Evolutionary conservation across 2,329 filamentous ascomycete genomes (phyloP).

Genomic region (Beauveria sp.): DNA sequence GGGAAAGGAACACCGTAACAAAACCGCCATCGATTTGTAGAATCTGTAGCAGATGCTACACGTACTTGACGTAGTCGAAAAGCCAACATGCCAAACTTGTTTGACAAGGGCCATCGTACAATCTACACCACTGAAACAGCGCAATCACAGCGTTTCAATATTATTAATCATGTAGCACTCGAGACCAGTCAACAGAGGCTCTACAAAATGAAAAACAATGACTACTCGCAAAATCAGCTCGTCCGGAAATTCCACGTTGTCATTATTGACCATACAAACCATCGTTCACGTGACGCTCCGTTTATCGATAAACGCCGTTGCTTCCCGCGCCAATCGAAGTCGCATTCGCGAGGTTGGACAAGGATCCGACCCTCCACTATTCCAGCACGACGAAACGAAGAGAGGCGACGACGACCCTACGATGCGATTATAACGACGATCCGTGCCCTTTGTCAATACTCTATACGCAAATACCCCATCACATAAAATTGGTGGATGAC

Average conservation of each 20-base stretch:
- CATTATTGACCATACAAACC: background rate
- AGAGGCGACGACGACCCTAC: background rate
- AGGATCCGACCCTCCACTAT: background rate
- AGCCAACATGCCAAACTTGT: too few species aligned
- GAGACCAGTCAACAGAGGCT: too few species aligned
- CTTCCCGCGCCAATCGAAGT: background rate
- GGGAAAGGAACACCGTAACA: too few species aligned
- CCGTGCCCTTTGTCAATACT: background rate
- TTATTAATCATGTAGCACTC: too few species aligned
- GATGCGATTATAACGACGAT: slow-evolving; percentile 6
- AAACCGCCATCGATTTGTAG: too few species aligned
- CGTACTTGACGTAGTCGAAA: too few species aligned
- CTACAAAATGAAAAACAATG: background rate
- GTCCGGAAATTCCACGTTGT: background rate
- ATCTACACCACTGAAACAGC: too few species aligned
- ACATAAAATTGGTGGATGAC: too few species aligned
- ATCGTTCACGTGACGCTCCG: background rate
- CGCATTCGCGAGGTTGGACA: background rate
- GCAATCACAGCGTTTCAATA: too few species aligned
- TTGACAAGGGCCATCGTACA: too few species aligned
- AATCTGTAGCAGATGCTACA: too few species aligned
- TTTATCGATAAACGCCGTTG: background rate
- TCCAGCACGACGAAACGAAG: background rate
- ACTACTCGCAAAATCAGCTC: background rate
- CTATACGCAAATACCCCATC: too few species aligned